Evolutionary conservation across 345 rosid genomes (phyloP).

Genomic region (Excoecaria agallocha): DNA sequence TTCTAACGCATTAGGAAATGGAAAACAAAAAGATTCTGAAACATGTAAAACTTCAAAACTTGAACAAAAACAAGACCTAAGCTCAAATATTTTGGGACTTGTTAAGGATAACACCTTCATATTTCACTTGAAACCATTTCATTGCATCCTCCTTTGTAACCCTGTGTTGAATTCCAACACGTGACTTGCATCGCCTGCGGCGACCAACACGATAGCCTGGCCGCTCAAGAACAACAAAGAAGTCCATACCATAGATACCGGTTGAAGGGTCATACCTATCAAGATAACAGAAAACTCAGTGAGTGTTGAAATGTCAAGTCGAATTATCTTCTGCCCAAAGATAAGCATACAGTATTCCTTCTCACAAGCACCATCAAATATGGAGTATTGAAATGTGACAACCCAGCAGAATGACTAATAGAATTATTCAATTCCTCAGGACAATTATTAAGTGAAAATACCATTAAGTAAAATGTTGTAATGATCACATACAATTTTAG

Average conservation of each 20-base stretch:
- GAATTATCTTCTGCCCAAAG: not conserved
- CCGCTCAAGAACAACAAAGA: conserved; percentile 60
- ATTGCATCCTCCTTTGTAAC: conserved; percentile 90
- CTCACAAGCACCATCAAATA: not conserved
- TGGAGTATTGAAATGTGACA: not conserved
- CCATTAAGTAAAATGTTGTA: too few relatives aligned
- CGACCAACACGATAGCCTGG: conserved; percentile 88
- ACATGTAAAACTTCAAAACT: conserved; percentile 12
- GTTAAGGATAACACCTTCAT: conserved; percentile 89
- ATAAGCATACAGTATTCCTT: not conserved
- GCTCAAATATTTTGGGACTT: conserved; percentile 48
- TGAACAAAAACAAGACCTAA: conserved; percentile 12
- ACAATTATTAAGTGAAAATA: not conserved
- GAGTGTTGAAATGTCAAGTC: not conserved
- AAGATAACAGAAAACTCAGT: not conserved
- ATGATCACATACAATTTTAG: not conserved
- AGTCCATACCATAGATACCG: conserved; percentile 72
- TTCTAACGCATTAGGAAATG: not conserved
- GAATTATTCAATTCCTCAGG: not conserved
- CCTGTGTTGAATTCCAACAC: conserved; percentile 84
- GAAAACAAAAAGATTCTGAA: not conserved
- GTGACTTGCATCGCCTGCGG: conserved; percentile 76
- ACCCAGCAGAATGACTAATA: not conserved
- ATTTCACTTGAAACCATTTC: conserved; percentile 94
- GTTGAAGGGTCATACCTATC: conserved; percentile 66